These are phyloP conservation scores for Eucalyptus pumila DNA, from an alignment of 345 rosid genomes.

Conservation along the genomic window DNA sequence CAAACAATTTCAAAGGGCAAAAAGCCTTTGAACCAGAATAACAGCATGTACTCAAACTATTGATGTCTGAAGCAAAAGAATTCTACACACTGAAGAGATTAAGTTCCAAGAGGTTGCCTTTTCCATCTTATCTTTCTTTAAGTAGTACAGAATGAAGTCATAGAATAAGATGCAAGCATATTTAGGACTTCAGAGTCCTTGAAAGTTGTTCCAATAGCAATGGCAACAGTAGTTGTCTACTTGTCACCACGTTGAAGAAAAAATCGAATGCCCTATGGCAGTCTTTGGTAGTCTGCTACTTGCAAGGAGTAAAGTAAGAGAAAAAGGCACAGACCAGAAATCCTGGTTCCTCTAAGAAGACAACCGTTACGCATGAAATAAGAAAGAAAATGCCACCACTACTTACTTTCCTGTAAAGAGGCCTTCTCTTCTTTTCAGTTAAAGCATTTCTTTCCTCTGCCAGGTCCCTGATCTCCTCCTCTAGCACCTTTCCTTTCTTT, in stretches of 20 bases:
- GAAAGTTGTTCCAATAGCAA: neutral
- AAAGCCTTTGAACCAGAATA: neutral
- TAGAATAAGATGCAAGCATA: neutral
- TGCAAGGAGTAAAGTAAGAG: neutral
- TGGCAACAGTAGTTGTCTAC: neutral
- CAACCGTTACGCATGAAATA: neutral
- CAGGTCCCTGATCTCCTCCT: constrained; percentile 86
- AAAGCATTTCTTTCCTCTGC: constrained; percentile 91
- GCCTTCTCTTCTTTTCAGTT: constrained; percentile 79
- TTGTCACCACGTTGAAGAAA: neutral
- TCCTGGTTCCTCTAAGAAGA: neutral
- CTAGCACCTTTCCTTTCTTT: constrained; percentile 77
- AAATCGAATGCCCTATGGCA: neutral
- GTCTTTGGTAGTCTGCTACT: neutral
- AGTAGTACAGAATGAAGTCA: neutral
- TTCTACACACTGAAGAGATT: neutral
- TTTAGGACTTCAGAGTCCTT: neutral
- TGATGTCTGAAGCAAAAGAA: neutral
- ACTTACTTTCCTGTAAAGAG: constrained; percentile 73
- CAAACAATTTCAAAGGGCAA: neutral
- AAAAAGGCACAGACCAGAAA: neutral
- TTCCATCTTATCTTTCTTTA: neutral
- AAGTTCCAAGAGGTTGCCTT: neutral
- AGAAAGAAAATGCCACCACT: neutral
- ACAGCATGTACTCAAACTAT: neutral